These are phyloP conservation scores for Litsea cubeba DNA, from an alignment of 164 flowering plant genomes.

Conservation along the genomic window DNA sequence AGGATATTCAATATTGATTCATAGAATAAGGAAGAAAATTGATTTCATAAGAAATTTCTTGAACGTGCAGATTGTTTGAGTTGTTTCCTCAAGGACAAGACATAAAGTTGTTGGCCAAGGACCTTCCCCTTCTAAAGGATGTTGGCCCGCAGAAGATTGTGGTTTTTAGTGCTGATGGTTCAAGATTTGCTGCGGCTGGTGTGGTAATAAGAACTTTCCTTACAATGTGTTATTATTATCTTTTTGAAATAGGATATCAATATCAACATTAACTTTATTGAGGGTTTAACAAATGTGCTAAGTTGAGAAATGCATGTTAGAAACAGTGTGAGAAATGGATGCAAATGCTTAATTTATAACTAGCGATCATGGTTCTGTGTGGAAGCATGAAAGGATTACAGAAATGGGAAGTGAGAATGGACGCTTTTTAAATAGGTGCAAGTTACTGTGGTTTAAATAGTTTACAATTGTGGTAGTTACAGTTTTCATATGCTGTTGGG, in stretches of 20 bases:
- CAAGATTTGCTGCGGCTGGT: conserved; percentile 83
- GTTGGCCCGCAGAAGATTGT: conserved; percentile 80
- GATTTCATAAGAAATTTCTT: neutral
- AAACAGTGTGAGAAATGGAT: neutral
- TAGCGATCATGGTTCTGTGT: too few relatives aligned
- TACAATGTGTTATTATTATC: neutral
- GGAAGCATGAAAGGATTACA: too few relatives aligned
- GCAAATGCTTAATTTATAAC: neutral
- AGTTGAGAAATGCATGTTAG: neutral
- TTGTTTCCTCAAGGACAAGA: conserved; percentile 39
- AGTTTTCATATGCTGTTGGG: too few relatives aligned
- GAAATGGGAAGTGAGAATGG: too few relatives aligned
- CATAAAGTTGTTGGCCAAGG: conserved; percentile 50
- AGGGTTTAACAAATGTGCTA: neutral
- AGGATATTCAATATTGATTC: neutral
- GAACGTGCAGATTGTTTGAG: conserved; percentile 58
- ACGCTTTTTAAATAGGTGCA: too few relatives aligned
- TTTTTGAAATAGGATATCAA: too few relatives aligned
- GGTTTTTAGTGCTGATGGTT: conserved; percentile 87
- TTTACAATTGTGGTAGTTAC: too few relatives aligned
- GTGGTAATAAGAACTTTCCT: conserved; percentile 34
- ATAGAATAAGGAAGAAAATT: neutral
- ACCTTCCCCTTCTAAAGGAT: conserved; percentile 47
- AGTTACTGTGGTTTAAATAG: too few relatives aligned
- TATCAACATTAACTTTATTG: neutral